Base-by-base conservation (phyloP, 208 protist species). In the Phytomonas francai region DNA sequence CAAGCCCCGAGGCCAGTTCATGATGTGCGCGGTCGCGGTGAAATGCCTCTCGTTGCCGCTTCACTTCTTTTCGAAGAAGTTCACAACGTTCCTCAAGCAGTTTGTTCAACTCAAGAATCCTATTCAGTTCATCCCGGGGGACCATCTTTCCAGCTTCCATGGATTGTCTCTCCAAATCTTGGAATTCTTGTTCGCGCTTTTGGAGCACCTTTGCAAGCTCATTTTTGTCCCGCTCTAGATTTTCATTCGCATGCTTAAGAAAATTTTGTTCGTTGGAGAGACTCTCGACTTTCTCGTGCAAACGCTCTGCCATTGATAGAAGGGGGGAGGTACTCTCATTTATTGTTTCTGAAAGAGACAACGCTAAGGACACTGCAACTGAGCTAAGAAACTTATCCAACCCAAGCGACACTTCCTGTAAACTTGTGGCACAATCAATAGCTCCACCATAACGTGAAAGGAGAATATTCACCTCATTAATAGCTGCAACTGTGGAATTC, bases 11-110 rank as follows among this genome's bases (percentile, higher is more conserved):
- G 7, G 61, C 61, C 19, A 65, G 6, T 25, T 73, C 76, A 14
- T 72, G 64, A 36, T 77, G 68, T 3, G 39, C 60, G 0, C 73
- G 71, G 22, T 89, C 82, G 7, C 73, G 74, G 51, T 92, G 84
- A 51, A 85, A 74, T 4, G 77, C 73, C 60, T 91, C 85, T 2
- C 86, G 78, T 65, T 91, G 84, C 2, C 84, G 72, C 67, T 88
- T 83, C 16, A 95, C 69, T 67, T 95, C 87, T 60, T 89, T 89
- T 3, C 87, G 71, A 27, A 95, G 71, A 36, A 93, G 67, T 29
- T 93, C 81, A 68, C 89, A 95, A 36, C 87, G 88, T 65, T 89
- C 80, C 68, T 91, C 83, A n/a, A 95, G 72, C 19, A 91, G 74
- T 8, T 8, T 45, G 67, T 85, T 90, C 36, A 64, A 14, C 63